A percentile compares a stretch with the other conserved stretches of the same genome.
Evolutionary conservation across 768 basidiomycete species (phyloP).

Genomic region (Calvatia gigantea): DNA sequence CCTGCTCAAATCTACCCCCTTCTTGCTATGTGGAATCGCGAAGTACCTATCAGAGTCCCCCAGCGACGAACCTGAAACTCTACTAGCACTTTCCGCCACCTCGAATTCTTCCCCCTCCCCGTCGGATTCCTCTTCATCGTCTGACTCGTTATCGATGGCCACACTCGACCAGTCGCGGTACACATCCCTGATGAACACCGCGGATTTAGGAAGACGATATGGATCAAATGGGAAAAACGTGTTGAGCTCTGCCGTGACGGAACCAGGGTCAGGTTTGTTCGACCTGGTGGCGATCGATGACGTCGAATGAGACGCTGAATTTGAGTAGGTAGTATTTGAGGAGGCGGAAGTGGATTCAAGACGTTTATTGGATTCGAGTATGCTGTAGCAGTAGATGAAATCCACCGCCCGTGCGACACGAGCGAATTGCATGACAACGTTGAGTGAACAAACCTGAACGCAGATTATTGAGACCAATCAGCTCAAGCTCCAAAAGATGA

Average conservation of each 20-base stretch:
- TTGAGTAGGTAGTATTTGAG: conserved; percentile 14
- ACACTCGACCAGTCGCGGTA: conserved; percentile 92
- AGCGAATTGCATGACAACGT: conserved; percentile 94
- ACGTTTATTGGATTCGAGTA: conserved; percentile 85
- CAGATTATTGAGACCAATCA: not conserved
- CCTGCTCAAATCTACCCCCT: not conserved
- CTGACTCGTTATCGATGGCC: conserved; percentile 70
- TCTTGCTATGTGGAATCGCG: conserved; percentile 16
- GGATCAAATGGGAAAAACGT: conserved; percentile 99
- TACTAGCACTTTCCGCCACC: not conserved
- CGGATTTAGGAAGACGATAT: conserved; percentile 82
- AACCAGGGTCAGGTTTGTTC: conserved; percentile 3
- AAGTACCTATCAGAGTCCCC: conserved; percentile 13
- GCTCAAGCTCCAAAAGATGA: not conserved
- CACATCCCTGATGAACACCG: conserved; percentile 71
- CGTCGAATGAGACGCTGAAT: conserved; percentile 13
- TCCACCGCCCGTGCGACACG: conserved; percentile 84
- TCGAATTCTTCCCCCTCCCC: conserved; percentile 32
- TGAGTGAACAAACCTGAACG: conserved; percentile 77
- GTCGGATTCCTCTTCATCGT: conserved; percentile 59
- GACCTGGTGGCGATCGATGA: not conserved
- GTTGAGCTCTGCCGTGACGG: conserved; percentile 67
- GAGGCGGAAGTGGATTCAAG: conserved; percentile 43
- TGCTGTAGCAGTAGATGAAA: conserved; percentile 92
- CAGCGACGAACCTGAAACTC: conserved; percentile 1